Conservation (phyloP, 2,329 filamentous ascomycete species). For the Alternaria solani region DNA sequence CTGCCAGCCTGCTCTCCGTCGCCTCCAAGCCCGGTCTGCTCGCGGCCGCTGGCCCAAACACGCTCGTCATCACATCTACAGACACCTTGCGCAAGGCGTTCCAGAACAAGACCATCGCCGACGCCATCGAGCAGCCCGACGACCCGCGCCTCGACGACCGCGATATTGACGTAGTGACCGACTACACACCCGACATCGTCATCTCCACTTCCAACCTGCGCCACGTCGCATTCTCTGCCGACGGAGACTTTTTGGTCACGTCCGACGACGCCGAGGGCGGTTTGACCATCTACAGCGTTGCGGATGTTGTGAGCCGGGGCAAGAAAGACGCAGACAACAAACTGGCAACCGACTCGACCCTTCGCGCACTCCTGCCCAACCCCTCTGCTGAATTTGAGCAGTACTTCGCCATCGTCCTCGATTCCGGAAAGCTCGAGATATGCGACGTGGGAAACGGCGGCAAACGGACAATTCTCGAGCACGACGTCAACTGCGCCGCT, state of each 20-base stretch:
- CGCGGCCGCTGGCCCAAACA: constrained; percentile 85
- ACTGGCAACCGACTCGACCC: constrained; percentile 74
- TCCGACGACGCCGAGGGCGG: constrained; percentile 83
- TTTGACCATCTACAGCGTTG: constrained; percentile 78
- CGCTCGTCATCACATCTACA: constrained; percentile 77
- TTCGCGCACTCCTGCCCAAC: constrained; percentile 82
- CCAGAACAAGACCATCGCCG: constrained; percentile 51
- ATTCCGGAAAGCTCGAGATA: constrained; percentile 81
- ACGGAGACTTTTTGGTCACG: constrained; percentile 83
- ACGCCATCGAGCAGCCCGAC: constrained; percentile 12
- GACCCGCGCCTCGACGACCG: constrained; percentile 30
- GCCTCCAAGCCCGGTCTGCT: constrained; percentile 81
- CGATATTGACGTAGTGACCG: constrained; percentile 70
- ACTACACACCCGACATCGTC: constrained; percentile 76
- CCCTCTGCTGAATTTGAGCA: constrained; percentile 76
- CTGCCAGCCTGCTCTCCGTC: constrained; percentile 83
- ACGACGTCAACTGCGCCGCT: constrained; percentile 80
- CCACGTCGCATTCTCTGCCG: constrained; percentile 89
- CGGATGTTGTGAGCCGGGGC: constrained; percentile 70
- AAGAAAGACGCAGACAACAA: constrained; percentile 73
- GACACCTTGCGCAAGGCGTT: constrained; percentile 81
- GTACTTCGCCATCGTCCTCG: constrained; percentile 81
- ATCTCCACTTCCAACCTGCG: constrained; percentile 80
- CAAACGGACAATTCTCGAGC: constrained; percentile 65
- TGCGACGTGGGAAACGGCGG: constrained; percentile 75